Percentiles rank a stretch among this genome's conserved stretches.
Conservation (phyloP, 352 stramenopile genomes). For the Pythium volutum region DNA sequence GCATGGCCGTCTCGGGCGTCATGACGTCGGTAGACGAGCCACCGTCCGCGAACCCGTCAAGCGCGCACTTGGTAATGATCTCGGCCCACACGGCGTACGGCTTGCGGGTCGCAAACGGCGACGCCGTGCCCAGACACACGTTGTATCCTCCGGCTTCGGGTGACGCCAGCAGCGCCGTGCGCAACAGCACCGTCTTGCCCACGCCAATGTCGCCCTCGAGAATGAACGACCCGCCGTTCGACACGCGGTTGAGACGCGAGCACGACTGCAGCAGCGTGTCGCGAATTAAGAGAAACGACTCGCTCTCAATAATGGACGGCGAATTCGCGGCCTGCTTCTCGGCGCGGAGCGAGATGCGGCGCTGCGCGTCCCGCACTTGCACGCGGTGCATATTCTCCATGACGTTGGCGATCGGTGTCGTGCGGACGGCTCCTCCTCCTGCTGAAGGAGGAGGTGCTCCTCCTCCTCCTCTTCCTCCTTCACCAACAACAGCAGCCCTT, state of each 20-base stretch:
- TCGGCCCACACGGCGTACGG: conserved; percentile 81
- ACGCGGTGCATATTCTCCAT: conserved; percentile 88
- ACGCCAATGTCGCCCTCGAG: conserved; percentile 83
- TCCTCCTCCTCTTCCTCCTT: no score
- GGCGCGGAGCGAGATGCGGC: conserved; percentile 50
- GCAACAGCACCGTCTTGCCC: conserved; percentile 78
- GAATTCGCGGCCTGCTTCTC: conserved; percentile 42
- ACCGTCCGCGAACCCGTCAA: conserved; percentile 26
- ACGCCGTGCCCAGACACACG: conserved; percentile 69
- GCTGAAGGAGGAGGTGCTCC: no score
- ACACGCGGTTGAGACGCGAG: conserved; percentile 60
- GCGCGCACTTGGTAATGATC: conserved; percentile 64
- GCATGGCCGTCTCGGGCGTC: conserved; percentile 12
- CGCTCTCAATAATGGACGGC: conserved; percentile 58
- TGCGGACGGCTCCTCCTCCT: conserved; percentile 10
- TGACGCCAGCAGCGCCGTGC: conserved; percentile 42
- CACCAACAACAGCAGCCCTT: no score
- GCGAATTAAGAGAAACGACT: conserved; percentile 53
- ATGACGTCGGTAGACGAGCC: conserved; percentile 4
- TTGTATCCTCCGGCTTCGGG: conserved; percentile 50
- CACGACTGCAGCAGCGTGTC: conserved; percentile 59
- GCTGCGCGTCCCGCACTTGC: conserved; percentile 77
- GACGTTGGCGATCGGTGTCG: conserved; percentile 63
- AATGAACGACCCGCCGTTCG: conserved; percentile 64
- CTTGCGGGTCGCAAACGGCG: conserved; percentile 67